These are phyloP conservation scores for Kodamaea kakaduensis DNA, from an alignment of 805 yeast genomes.

Conservation along the genomic window DNA sequence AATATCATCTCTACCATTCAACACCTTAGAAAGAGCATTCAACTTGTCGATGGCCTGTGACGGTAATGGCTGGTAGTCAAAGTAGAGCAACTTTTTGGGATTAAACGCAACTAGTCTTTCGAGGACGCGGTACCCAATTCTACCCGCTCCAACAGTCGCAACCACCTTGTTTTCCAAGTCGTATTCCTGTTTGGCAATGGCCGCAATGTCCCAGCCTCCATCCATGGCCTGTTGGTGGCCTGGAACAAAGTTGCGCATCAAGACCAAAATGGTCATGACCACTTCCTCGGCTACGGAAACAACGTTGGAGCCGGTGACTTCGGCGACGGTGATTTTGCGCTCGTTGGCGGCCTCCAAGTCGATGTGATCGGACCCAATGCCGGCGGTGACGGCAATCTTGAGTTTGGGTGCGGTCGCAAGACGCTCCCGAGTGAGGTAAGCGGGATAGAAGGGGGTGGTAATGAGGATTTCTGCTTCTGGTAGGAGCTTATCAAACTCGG, in stretches of 20 bases:
- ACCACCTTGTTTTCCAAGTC: constrained; percentile 74
- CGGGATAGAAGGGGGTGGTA: constrained; percentile 83
- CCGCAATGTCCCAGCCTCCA: constrained; percentile 76
- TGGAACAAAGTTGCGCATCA: constrained; percentile 75
- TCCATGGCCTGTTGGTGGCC: constrained; percentile 78
- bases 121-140: constrained; percentile 73
- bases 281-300: constrained; percentile 80
- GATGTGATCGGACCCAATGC: constrained; percentile 81
- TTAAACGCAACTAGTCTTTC: constrained; percentile 70
- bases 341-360: constrained; percentile 68
- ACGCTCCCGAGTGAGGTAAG: constrained; percentile 64
- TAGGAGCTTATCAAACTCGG: constrained; percentile 60
- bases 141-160: constrained; percentile 79
- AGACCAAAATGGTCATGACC: constrained; percentile 63
- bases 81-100: constrained; percentile 69
- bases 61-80: constrained; percentile 68
- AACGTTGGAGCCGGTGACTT: constrained; percentile 81
- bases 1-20: constrained; percentile 51
- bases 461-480: constrained; percentile 72
- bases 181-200: constrained; percentile 63
- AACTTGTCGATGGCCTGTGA: constrained; percentile 42
- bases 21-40: constrained; percentile 31
- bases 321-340: constrained; percentile 61
- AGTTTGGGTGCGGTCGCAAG: constrained; percentile 66
- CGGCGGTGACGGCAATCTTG: constrained; percentile 71